Conservation (phyloP, 148 eudicot genomes). For the Rhododendron mucronatum region DNA sequence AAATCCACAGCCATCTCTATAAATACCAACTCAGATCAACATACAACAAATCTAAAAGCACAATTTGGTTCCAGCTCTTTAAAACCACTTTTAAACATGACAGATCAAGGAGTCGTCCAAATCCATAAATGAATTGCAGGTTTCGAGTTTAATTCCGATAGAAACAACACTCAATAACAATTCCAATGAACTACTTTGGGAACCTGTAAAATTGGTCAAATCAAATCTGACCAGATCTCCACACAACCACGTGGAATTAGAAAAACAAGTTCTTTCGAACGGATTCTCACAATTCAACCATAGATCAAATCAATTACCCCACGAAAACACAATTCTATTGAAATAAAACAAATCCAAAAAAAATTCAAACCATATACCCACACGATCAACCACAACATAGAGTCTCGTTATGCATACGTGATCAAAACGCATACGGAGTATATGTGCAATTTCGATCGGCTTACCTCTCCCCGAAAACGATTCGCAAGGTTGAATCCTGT, state of each 20-base stretch:
- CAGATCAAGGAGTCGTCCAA: not conserved
- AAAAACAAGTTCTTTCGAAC: not conserved
- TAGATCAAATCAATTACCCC: conserved; percentile 11
- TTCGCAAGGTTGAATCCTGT: conserved; percentile 20
- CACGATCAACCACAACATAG: not conserved
- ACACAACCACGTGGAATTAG: conserved; percentile 18
- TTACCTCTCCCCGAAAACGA: conserved; percentile 22
- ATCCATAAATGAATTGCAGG: not conserved
- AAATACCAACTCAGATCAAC: not conserved
- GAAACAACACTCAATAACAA: not conserved
- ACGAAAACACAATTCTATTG: not conserved
- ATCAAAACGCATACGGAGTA: not conserved
- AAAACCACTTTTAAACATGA: not conserved
- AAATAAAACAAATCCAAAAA: not conserved
- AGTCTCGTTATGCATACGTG: not conserved
- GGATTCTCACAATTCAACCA: conserved; percentile 11
- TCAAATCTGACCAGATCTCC: conserved; percentile 33
- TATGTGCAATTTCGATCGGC: not conserved
- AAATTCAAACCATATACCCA: not conserved
- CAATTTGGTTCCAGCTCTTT: not conserved
- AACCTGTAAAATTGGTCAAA: not conserved
- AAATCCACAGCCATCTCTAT: not conserved
- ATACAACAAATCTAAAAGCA: not conserved
- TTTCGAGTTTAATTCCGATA: not conserved
- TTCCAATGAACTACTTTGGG: not conserved